Conservation (phyloP, 176 grass and related monocot genomes). For the Carex parvula region DNA sequence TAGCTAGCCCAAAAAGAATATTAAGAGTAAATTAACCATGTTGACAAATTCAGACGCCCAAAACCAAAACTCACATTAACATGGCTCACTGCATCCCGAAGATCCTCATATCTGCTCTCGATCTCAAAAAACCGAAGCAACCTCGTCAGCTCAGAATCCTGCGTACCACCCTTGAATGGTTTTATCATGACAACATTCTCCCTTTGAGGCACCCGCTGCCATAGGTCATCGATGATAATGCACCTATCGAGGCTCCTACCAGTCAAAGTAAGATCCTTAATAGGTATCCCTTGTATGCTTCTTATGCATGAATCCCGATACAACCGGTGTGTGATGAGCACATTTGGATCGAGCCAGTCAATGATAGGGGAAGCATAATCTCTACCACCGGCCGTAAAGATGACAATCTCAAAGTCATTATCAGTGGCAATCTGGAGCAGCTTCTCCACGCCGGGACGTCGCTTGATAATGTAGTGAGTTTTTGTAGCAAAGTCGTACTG, state of each 20-base stretch:
- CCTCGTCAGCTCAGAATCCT: neutral
- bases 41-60: too few species aligned
- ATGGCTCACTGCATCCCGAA: neutral
- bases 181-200: neutral
- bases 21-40: too few species aligned
- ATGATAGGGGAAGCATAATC: slow-evolving; percentile 4
- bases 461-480: neutral
- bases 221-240: neutral
- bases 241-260: slow-evolving; percentile 7
- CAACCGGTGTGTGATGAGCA: neutral
- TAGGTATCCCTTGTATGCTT: neutral
- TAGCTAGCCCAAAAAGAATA: too few species aligned
- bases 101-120: neutral
- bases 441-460: neutral
- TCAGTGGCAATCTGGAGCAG: neutral
- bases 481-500: too few species aligned
- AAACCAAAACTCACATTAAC: neutral
- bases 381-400: neutral
- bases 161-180: neutral
- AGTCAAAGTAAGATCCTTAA: slow-evolving; percentile 8
- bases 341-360: neutral
- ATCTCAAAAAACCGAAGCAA: neutral
- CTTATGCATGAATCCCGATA: neutral
- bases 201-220: neutral
- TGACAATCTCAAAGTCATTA: neutral